phyloP scores from a whole-genome alignment of 1,284 basidiomycete species.

The Trametes sp. region DNA sequence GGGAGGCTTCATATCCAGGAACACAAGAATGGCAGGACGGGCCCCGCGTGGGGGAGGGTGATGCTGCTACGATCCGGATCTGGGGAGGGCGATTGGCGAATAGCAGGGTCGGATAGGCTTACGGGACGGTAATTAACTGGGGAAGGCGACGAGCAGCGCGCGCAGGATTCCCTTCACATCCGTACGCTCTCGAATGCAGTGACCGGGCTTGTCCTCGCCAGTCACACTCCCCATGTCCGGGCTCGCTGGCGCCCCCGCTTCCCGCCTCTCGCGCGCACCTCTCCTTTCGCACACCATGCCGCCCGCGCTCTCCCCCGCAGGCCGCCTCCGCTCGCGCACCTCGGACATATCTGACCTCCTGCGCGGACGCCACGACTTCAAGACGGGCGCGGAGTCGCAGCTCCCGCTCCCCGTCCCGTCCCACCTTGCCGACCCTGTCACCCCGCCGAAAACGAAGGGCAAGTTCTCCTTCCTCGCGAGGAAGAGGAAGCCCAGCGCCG shows the following conservation, averaged over 20 bases:
- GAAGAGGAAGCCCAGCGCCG: slow-evolving; percentile 38
- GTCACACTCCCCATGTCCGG: slow-evolving; percentile 17
- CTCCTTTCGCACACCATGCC: slow-evolving; percentile 27
- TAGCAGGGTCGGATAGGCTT: slow-evolving; percentile 10
- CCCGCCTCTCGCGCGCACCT: background rate
- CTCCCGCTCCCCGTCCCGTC: slow-evolving; percentile 29
- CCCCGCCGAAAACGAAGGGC: slow-evolving; percentile 36
- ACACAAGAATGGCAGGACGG: slow-evolving; percentile 12
- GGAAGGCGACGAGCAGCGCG: background rate
- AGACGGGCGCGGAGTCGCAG: slow-evolving; percentile 26
- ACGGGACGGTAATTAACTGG: slow-evolving; percentile 19
- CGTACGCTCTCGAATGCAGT: background rate
- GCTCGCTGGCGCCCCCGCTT: slow-evolving; percentile 5
- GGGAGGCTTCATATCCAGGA: slow-evolving; percentile 7
- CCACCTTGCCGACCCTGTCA: slow-evolving; percentile 19
- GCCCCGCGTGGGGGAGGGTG: slow-evolving; percentile 11
- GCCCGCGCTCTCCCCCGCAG: slow-evolving; percentile 31
- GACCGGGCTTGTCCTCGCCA: slow-evolving; percentile 5
- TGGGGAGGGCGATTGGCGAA: slow-evolving; percentile 15
- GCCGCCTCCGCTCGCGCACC: slow-evolving; percentile 43
- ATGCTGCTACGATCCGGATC: slow-evolving; percentile 24
- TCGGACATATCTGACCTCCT: slow-evolving; percentile 46
- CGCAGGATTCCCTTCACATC: slow-evolving; percentile 15
- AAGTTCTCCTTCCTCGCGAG: slow-evolving; percentile 40
- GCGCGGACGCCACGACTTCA: slow-evolving; percentile 35